phyloP scores from a whole-genome alignment of 306 rosid genomes.

The Dryas octopetala region DNA sequence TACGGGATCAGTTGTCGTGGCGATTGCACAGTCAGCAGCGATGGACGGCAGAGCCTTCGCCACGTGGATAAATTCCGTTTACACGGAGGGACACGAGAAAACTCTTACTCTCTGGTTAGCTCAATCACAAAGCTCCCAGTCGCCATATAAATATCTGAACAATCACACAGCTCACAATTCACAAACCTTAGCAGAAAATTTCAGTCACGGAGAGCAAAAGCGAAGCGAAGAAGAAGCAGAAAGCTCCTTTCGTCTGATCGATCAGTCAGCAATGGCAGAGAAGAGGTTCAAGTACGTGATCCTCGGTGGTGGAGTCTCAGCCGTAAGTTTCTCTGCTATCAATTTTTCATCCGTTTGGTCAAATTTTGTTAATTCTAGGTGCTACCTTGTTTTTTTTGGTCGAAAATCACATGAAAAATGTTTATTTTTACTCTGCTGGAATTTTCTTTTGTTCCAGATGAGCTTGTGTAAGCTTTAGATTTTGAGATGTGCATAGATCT shows the following conservation, averaged over 20 bases:
- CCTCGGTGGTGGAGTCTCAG: slow-evolving; percentile 91
- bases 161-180: background rate
- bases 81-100: background rate
- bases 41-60: slow-evolving; percentile 25
- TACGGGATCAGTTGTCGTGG: slow-evolving; percentile 21
- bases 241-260: background rate
- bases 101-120: background rate
- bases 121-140: slow-evolving; percentile 5
- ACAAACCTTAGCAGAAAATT: background rate
- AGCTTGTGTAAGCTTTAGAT: background rate
- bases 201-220: background rate
- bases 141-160: slow-evolving; percentile 15
- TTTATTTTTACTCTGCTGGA: background rate
- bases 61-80: slow-evolving; percentile 41
- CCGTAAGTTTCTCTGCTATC: slow-evolving; percentile 57
- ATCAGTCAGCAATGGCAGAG: slow-evolving; percentile 54
- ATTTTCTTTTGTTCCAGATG: background rate
- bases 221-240: background rate
- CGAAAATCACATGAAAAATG: background rate
- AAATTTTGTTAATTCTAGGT: background rate
- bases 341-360: slow-evolving; percentile 5
- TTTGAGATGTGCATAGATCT: slow-evolving; percentile 19
- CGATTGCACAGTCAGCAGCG: slow-evolving; percentile 5
- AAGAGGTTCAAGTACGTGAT: slow-evolving; percentile 78
- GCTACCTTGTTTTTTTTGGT: background rate